Percentiles rank a stretch among this genome's conserved stretches.
Conservation (phyloP, 768 basidiomycete species). For the Russula emetica region DNA sequence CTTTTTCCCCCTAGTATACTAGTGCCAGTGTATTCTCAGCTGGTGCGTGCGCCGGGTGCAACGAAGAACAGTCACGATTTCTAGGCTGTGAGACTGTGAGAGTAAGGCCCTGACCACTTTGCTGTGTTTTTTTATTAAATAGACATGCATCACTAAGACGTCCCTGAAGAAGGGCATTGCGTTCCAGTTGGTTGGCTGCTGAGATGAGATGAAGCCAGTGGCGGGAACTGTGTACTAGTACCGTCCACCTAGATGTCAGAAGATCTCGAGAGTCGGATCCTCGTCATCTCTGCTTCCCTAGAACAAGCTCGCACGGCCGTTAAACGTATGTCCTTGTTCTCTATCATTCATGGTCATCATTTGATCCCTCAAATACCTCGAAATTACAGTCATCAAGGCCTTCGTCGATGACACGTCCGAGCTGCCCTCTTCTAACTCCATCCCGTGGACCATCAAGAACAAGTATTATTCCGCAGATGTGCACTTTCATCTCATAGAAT, state of each 20-base stretch:
- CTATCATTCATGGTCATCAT: neutral
- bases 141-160: too few species aligned
- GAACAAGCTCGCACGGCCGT: constrained; percentile 30
- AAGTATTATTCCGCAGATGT: constrained; percentile 79
- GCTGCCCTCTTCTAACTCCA: constrained; percentile 18
- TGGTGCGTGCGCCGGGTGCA: too few species aligned
- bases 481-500: constrained; percentile 53
- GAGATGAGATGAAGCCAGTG: neutral
- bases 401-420: constrained; percentile 23
- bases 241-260: constrained; percentile 5
- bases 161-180: neutral
- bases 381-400: constrained; percentile 31
- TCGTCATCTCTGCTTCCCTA: constrained; percentile 31
- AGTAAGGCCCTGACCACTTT: neutral
- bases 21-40: too few species aligned
- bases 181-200: neutral
- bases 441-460: constrained; percentile 76
- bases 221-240: neutral
- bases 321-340: constrained; percentile 33
- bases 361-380: constrained; percentile 6
- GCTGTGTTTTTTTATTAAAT: too few species aligned
- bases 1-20: too few species aligned
- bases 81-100: neutral
- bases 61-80: too few species aligned
- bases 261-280: constrained; percentile 24